A percentile compares a stretch with the other conserved stretches of the same genome.
These are phyloP conservation scores for Aspergillus kassunensis DNA, from an alignment of 495 filamentous ascomycete species.

Conservation along the genomic window DNA sequence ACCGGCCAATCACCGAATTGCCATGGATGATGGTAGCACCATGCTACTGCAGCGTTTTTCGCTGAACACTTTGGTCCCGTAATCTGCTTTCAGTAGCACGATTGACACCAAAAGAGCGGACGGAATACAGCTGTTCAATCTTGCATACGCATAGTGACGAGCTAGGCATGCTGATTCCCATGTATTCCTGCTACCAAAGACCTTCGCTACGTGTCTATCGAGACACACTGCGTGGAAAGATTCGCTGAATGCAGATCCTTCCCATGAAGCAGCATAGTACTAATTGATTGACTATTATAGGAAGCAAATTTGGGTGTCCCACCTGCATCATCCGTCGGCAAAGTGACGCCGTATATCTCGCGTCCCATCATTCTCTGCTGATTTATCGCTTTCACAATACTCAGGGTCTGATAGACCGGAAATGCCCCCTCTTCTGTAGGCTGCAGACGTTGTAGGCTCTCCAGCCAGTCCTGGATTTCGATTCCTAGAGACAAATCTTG, in stretches of 20 bases:
- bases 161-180: too few relatives aligned
- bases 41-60: too few relatives aligned
- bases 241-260: conserved; percentile 3
- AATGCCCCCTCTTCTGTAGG: conserved; percentile 28
- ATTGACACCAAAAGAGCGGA: too few relatives aligned
- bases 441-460: conserved; percentile 13
- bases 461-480: conserved; percentile 23
- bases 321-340: conserved; percentile 26
- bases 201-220: too few relatives aligned
- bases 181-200: too few relatives aligned
- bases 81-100: too few relatives aligned
- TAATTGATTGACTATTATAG: conserved; percentile 31
- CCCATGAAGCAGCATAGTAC: conserved; percentile 22
- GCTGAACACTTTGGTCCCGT: too few relatives aligned
- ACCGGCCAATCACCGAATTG: too few relatives aligned
- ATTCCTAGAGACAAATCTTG: conserved; percentile 14
- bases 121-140: too few relatives aligned
- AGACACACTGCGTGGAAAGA: too few relatives aligned
- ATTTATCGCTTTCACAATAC: conserved; percentile 22
- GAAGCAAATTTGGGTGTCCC: conserved; percentile 24
- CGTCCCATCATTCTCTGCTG: conserved; percentile 14
- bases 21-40: too few relatives aligned
- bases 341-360: conserved; percentile 21
- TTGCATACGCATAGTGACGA: too few relatives aligned
- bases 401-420: conserved; percentile 25